These are phyloP conservation scores for Tarenaya hassleriana DNA, from an alignment of 345 rosid species.

Conservation along the genomic window DNA sequence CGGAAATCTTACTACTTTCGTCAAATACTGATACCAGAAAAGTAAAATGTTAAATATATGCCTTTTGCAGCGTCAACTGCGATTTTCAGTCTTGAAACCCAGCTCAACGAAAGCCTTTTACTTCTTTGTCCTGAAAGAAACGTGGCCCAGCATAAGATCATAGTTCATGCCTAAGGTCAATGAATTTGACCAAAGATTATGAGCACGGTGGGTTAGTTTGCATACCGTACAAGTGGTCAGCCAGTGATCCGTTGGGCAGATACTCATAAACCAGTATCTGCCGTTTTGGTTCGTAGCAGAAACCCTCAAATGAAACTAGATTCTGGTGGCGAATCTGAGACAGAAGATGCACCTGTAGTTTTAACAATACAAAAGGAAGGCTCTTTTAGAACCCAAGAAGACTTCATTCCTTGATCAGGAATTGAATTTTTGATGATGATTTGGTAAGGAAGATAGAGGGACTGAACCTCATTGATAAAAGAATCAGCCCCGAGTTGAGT, in stretches of 20 bases:
- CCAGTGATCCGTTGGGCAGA: constrained; percentile 77
- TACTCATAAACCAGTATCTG: constrained; percentile 91
- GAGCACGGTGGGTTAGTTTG: constrained; percentile 10
- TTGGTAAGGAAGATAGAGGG: background rate
- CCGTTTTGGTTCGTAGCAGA: constrained; percentile 70
- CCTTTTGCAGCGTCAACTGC: constrained; percentile 97
- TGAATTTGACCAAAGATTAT: constrained; percentile 8
- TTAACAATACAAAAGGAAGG: constrained; percentile 12
- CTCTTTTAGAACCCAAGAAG: constrained; percentile 11
- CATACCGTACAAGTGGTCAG: constrained; percentile 79
- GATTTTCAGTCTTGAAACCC: constrained; percentile 86
- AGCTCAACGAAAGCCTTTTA: constrained; percentile 52
- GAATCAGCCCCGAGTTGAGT: constrained; percentile 93
- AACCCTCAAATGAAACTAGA: constrained; percentile 82
- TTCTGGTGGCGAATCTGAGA: constrained; percentile 80
- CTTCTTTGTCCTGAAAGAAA: constrained; percentile 47
- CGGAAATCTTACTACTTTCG: constrained; percentile 10
- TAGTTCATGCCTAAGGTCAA: constrained; percentile 4
- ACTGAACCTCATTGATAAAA: constrained; percentile 73
- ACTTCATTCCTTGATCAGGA: background rate
- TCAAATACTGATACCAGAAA: constrained; percentile 3
- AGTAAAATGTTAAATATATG: constrained; percentile 23
- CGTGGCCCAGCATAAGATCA: background rate
- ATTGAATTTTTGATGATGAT: background rate
- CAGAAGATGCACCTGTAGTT: constrained; percentile 57